phyloP scores from a whole-genome alignment of 345 rosid species.

The Orychophragmus violaceus region DNA sequence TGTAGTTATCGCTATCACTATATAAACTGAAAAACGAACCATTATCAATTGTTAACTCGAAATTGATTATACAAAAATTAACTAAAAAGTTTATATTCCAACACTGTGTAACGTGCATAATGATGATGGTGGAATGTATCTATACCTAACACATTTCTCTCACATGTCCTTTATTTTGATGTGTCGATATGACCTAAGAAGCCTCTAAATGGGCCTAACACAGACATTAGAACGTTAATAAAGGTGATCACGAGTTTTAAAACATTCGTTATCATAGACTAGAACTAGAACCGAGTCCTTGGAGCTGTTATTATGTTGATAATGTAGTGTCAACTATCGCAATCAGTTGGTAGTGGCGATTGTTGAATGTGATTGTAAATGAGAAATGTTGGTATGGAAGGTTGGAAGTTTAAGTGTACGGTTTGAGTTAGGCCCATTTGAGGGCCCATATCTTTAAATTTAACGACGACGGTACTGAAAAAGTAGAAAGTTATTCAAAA shows the following conservation, averaged over 20 bases:
- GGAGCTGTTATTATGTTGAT: background rate
- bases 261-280: background rate
- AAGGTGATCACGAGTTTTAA: background rate
- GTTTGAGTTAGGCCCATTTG: background rate
- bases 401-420: background rate
- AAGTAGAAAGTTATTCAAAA: background rate
- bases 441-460: background rate
- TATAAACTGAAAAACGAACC: too few species aligned
- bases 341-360: background rate
- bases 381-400: background rate
- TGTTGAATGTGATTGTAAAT: background rate
- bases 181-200: background rate
- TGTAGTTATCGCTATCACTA: too few species aligned
- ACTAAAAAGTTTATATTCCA: background rate
- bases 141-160: conserved; percentile 13
- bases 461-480: background rate
- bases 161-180: background rate
- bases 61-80: background rate
- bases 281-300: background rate
- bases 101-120: background rate
- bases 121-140: background rate
- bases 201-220: background rate
- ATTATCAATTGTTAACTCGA: background rate
- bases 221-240: background rate
- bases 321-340: too few species aligned